A percentile compares a stretch with the other conserved stretches of the same genome.
These are phyloP conservation scores for Amoebophrya sp. DNA, from an alignment of 169 alveolate genomes.

Conservation along the genomic window DNA sequence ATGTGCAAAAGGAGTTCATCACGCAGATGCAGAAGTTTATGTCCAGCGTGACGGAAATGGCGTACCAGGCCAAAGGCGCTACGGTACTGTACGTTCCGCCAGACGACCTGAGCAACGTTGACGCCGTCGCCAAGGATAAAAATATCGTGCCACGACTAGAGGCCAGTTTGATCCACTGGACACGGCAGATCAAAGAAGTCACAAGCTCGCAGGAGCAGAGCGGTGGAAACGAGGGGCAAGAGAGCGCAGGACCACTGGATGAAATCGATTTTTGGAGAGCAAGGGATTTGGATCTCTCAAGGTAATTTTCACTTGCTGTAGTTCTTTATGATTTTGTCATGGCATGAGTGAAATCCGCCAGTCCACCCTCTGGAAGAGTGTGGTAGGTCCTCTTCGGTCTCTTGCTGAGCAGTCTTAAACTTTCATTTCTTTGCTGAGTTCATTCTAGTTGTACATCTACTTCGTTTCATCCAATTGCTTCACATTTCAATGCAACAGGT, in stretches of 20 bases:
- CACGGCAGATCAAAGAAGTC: slow-evolving; percentile 83
- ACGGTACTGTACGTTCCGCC: slow-evolving; percentile 83
- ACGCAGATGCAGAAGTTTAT: slow-evolving; percentile 80
- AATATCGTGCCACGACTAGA: slow-evolving; percentile 82
- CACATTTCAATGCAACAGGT: slow-evolving; percentile 36
- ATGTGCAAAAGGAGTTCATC: slow-evolving; percentile 78
- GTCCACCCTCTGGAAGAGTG: neutral
- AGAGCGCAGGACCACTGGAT: slow-evolving; percentile 79
- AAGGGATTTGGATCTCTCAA: slow-evolving; percentile 69
- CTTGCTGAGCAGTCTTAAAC: neutral
- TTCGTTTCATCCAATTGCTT: no score
- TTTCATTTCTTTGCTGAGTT: neutral
- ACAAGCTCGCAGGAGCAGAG: slow-evolving; percentile 43
- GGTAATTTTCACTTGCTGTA: neutral
- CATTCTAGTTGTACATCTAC: neutral
- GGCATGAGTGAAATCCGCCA: neutral
- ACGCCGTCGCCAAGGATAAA: slow-evolving; percentile 79
- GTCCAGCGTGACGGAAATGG: slow-evolving; percentile 73
- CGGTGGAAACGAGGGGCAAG: slow-evolving; percentile 56
- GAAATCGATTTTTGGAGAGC: slow-evolving; percentile 82
- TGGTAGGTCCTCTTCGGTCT: neutral
- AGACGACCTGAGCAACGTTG: slow-evolving; percentile 75
- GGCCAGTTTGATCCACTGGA: slow-evolving; percentile 82
- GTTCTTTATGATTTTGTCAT: no score
- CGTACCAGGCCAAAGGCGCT: slow-evolving; percentile 73